Evolutionary conservation across 495 filamentous ascomycete species (phyloP), one percentile per base, ranked within the genome.

Genomic region (Parachaetomium inaequale): DNA sequence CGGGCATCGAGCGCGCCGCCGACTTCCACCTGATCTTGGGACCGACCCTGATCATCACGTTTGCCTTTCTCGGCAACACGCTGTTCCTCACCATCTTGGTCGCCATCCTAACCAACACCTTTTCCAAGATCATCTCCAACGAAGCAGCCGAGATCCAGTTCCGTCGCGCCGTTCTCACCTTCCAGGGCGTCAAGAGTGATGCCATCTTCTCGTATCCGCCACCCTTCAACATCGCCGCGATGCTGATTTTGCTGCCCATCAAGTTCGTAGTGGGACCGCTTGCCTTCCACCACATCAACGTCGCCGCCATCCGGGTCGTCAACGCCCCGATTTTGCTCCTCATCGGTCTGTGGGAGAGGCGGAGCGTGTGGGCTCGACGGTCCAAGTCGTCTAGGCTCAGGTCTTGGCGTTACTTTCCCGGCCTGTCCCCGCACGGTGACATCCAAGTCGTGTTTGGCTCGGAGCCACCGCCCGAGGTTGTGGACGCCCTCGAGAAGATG

Each of bases 11-110:
- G 64, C 71, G 79, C 46, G 82, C 84, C 0, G 74, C 76, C 11
- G 78, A 81, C 7, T 82, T 88, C 65, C 85, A 88, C 69, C 72
- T 73, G 66, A 63, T 85, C 21, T 76, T 87, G 7, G 85, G 85
- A 4, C 85, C 85, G 0, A 74, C 79, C 6, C 72, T 88, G 21
- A 85, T 87, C 76, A 76, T 87, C 58, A 76, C 80, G 2, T 88
- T 87, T 65, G 83, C 85, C 11, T 85, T 87, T 59, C 72, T 88
- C 12, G 85, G 85, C 40, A 87, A 88, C 68, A 88, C 85, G 5
- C 78, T 88, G n/a, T 87, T 88, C 76, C 74, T 88, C 25, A 87
- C 85, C 12, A 85, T 88, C 58, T 75, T 88, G 0, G 84, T 88
- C 2, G 83, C 85, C 12, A 87, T 87, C 73, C 78, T 88, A 17